Conservation (phyloP, 2,329 filamentous ascomycete species). For the Aspergillus quadrilineatus region DNA sequence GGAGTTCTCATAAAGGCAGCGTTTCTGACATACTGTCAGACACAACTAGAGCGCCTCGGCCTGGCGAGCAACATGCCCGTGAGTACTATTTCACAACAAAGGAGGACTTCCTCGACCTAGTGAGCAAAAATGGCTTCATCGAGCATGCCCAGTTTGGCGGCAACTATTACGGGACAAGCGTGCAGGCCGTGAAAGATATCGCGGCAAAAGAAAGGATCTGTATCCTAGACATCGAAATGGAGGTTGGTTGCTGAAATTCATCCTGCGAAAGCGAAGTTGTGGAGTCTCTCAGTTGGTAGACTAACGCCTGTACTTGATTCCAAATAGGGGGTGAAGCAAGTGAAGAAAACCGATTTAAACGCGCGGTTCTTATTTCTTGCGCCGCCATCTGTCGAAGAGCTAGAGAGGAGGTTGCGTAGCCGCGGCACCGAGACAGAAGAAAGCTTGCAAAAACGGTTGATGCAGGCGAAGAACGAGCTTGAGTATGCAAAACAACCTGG, state of each 20-base stretch:
- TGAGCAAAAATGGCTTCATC: conserved; percentile 71
- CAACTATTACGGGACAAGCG: conserved; percentile 84
- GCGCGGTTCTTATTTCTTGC: conserved; percentile 83
- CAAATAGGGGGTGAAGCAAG: conserved; percentile 79
- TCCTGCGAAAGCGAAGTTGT: not conserved
- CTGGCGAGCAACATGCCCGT: conserved; percentile 70
- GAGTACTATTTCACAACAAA: conserved; percentile 78
- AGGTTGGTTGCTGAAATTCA: conserved; percentile 51
- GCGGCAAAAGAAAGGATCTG: conserved; percentile 70
- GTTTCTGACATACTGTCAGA: conserved; percentile 45
- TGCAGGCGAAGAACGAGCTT: conserved; percentile 71
- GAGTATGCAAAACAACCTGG: conserved; percentile 68
- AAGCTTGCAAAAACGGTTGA: conserved; percentile 63
- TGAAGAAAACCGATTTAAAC: conserved; percentile 71
- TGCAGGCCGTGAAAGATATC: conserved; percentile 74
- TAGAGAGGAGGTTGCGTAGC: conserved; percentile 72
- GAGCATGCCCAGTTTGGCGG: conserved; percentile 83
- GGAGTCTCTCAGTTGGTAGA: not conserved
- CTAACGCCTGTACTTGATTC: not conserved
- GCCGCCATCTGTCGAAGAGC: conserved; percentile 70
- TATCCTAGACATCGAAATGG: conserved; percentile 95
- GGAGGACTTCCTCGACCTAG: conserved; percentile 66
- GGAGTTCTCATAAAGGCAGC: not conserved
- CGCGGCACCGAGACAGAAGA: conserved; percentile 78
- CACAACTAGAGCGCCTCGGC: conserved; percentile 76